Conservation (phyloP, 2,329 filamentous ascomycete genomes). For the Scytalidium lignicola region DNA sequence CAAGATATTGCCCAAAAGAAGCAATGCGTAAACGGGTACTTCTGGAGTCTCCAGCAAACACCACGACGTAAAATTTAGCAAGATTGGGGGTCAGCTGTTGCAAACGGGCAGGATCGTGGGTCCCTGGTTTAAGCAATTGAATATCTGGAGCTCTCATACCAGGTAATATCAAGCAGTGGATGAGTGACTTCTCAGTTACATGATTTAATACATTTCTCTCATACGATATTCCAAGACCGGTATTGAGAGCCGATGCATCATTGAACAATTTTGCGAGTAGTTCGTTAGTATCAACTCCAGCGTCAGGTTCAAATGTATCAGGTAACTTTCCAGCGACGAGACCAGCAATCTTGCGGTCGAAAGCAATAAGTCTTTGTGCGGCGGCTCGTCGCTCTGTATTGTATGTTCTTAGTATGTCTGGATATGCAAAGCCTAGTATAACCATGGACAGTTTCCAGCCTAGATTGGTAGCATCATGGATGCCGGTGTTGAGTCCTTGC, state of each 20-base stretch:
- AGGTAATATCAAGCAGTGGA: slow-evolving; percentile 20
- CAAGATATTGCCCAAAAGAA: slow-evolving; percentile 11
- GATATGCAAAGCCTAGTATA: slow-evolving; percentile 35
- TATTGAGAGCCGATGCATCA: slow-evolving; percentile 32
- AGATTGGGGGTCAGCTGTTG: slow-evolving; percentile 35
- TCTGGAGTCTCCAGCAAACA: slow-evolving; percentile 31
- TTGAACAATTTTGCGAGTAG: slow-evolving; percentile 45
- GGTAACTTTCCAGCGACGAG: slow-evolving; percentile 29
- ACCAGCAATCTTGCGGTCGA: slow-evolving; percentile 28
- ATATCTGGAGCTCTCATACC: slow-evolving; percentile 40
- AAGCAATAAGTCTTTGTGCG: slow-evolving; percentile 28
- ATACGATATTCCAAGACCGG: slow-evolving; percentile 38
- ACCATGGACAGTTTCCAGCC: slow-evolving; percentile 52
- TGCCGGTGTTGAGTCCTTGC: slow-evolving; percentile 48
- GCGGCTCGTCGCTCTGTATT: slow-evolving; percentile 39
- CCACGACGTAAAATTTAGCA: slow-evolving; percentile 33
- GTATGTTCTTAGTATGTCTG: slow-evolving; percentile 44
- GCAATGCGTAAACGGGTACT: slow-evolving; percentile 6
- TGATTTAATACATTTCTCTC: no score
- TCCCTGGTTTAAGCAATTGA: slow-evolving; percentile 35
- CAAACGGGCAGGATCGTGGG: slow-evolving; percentile 33
- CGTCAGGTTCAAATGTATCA: no score
- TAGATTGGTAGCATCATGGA: slow-evolving; percentile 55
- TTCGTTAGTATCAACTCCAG: slow-evolving; percentile 52
- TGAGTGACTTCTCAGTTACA: no score